Evolutionary conservation across 805 yeast genomes (phyloP), one percentile per base, ranked within the genome.

Genomic region (Ogataea saltuana): DNA sequence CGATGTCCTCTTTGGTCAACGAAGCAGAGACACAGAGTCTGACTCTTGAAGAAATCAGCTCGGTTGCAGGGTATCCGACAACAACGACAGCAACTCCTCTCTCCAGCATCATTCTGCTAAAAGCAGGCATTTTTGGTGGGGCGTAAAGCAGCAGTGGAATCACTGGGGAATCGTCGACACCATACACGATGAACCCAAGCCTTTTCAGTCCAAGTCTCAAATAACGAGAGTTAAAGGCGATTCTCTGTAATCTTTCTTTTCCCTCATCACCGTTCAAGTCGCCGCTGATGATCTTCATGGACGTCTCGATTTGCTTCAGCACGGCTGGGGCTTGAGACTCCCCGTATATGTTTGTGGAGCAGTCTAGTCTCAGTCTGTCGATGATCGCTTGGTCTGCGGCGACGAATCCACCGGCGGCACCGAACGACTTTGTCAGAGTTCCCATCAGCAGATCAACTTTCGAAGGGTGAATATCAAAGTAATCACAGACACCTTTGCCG

Each of bases 11-110:
- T 68, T 93, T 93, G 23, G 96, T 93, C 56, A 95, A 75, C 1
- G 98, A 85, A 0, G 97, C 72, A 42, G 95, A 85, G 55, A 93
- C 83, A 73, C 99, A 93, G 57, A 93, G 80, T 65, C 99, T 80
- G 20, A 88, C 89, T 68, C 99, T 81, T 4, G 96, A 85, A 27
- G 89, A 80, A 32, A 88, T 81, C 53, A 93, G 74, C 26, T 96
- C 96, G 0, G 98, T 91, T 1, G 99, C 99, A 9, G 99, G 99
- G 63, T 93, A 93, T 27, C 98, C 97, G 33, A 91, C 98, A 50
- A 91, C 83, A 26, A 93, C 99, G 37, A 91, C 90, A 3, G 99
- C 99, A 48, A 93, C 83, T 41, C 85, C 85, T 65, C 80, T 72
- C 51, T 77, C 80, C 55, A 85, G 77, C 75, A 91, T 76, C 76